Evolutionary conservation across 257 asterid species (phyloP).

Genomic region (Petunia axillaris): DNA sequence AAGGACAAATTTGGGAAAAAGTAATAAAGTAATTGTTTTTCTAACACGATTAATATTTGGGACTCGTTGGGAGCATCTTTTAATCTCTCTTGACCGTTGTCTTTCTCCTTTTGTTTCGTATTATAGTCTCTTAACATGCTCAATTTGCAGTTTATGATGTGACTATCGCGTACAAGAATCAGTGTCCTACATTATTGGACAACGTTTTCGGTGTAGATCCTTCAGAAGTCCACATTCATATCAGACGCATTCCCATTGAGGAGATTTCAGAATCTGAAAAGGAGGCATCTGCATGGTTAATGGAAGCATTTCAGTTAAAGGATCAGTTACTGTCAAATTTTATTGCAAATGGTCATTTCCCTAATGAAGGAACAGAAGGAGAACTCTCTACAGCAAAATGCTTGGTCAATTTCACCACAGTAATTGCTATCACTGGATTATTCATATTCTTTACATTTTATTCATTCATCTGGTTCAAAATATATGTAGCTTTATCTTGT

Average conservation of each 20-base stretch:
- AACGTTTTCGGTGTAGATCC: conserved; percentile 82
- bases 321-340: conserved; percentile 70
- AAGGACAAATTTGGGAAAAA: no score
- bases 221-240: conserved; percentile 78
- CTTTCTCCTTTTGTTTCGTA: no score
- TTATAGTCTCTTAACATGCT: background rate
- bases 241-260: conserved; percentile 52
- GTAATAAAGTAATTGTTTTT: no score
- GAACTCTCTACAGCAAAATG: conserved; percentile 60
- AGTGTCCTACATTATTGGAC: conserved; percentile 79
- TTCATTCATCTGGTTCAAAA: conserved; percentile 70
- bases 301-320: conserved; percentile 60
- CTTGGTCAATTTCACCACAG: conserved; percentile 48
- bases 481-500: conserved; percentile 63
- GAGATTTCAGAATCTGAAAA: conserved; percentile 62
- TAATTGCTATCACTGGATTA: conserved; percentile 50
- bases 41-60: no score
- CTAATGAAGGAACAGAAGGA: conserved; percentile 56
- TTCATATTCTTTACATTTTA: conserved; percentile 60
- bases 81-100: no score
- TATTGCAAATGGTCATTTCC: conserved; percentile 58
- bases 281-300: conserved; percentile 60
- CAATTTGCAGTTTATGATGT: conserved; percentile 76
- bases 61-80: no score
- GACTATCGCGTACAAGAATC: conserved; percentile 69